Conservation (phyloP, 345 rosid species). For the Luvunga scandens region DNA sequence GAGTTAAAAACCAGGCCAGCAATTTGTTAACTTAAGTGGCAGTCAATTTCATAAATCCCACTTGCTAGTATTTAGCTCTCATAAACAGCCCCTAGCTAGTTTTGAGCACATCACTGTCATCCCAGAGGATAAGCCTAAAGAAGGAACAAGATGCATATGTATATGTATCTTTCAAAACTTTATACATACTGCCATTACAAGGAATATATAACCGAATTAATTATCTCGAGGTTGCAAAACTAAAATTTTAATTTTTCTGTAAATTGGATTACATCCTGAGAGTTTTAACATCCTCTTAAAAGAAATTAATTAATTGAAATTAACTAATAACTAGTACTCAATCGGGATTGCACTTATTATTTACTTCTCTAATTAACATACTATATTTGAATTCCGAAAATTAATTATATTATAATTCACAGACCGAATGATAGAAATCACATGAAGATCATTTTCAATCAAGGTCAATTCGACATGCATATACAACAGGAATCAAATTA, state of each 20-base stretch:
- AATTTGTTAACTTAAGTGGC: no score
- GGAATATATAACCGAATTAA: background rate
- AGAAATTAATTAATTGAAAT: background rate
- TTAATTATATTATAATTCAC: no score
- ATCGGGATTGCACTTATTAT: background rate
- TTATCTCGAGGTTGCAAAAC: background rate
- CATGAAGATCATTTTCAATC: no score
- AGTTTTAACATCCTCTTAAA: background rate
- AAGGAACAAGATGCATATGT: background rate
- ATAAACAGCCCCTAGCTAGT: no score
- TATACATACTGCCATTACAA: background rate
- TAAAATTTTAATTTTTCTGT: background rate
- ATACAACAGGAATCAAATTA: no score
- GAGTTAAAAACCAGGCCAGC: no score
- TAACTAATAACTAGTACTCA: background rate
- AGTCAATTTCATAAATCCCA: no score
- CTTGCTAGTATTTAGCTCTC: no score
- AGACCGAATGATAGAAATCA: no score
- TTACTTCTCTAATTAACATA: no score
- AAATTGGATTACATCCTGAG: background rate
- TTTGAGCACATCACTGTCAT: background rate
- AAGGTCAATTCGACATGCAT: no score
- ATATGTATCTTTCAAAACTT: no score
- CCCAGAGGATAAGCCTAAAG: background rate
- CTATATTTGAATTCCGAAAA: background rate